phyloP scores from a whole-genome alignment of 768 basidiomycete genomes.

The Chlorophyllum brunneum region DNA sequence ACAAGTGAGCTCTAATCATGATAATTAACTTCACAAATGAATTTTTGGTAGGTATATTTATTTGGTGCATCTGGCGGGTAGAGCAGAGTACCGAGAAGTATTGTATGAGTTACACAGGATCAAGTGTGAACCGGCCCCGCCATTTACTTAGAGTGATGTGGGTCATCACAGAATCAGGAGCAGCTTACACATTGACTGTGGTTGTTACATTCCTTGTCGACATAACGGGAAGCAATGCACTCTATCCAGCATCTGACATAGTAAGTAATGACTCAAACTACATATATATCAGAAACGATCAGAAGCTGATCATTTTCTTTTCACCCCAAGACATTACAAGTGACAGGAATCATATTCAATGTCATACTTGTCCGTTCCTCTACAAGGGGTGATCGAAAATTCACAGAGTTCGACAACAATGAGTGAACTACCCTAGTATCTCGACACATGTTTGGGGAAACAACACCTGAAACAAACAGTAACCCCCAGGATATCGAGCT shows the following conservation, averaged over 20 bases:
- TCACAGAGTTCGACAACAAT: not conserved
- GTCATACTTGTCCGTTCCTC: not conserved
- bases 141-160: not conserved
- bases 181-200: not conserved
- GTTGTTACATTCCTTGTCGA: not conserved
- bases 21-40: not conserved
- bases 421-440: no score
- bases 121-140: not conserved
- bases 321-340: not conserved
- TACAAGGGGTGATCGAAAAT: not conserved
- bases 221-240: not conserved
- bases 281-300: not conserved
- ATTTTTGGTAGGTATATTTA: not conserved
- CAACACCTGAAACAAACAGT: no score
- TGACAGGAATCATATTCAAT: not conserved
- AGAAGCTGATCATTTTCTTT: not conserved
- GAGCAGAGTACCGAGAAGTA: not conserved
- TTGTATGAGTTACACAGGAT: no score
- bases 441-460: no score
- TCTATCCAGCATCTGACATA: not conserved
- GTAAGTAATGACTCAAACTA: no score
- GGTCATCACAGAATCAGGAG: slow-evolving; percentile 4
- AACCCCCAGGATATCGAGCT: no score
- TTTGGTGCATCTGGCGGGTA: slow-evolving; percentile 9
- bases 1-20: not conserved